Percentiles rank a stretch among this genome's conserved stretches.
These are phyloP conservation scores for Apiotrichum akiyoshidainum DNA, from an alignment of 1,284 basidiomycete genomes.

Conservation along the genomic window DNA sequence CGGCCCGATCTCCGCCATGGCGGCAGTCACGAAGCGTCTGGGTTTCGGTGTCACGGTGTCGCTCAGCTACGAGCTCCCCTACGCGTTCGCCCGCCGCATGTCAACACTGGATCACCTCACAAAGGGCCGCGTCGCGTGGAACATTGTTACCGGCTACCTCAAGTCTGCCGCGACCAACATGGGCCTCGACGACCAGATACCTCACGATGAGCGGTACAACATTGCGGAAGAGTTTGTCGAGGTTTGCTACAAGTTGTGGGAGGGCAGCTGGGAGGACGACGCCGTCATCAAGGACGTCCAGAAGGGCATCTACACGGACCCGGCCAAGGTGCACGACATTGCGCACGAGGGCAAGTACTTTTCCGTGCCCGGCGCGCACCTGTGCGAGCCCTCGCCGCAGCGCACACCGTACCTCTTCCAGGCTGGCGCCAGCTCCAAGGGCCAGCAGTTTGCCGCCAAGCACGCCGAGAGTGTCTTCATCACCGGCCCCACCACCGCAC, in stretches of 20 bases:
- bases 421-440: constrained; percentile 40
- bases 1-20: constrained; percentile 17
- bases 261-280: constrained; percentile 47
- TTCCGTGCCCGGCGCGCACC: constrained; percentile 41
- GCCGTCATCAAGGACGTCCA: constrained; percentile 33
- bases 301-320: constrained; percentile 33
- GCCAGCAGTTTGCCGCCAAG: constrained; percentile 42
- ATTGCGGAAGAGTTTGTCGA: constrained; percentile 25
- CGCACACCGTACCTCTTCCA: constrained; percentile 47
- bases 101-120: constrained; percentile 49
- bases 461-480: constrained; percentile 50
- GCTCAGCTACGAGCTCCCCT: constrained; percentile 39
- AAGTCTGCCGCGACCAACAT: constrained; percentile 44
- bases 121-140: constrained; percentile 48
- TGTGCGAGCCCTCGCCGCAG: constrained; percentile 44
- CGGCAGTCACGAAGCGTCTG: constrained; percentile 16
- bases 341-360: constrained; percentile 45
- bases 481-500: constrained; percentile 9
- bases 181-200: constrained; percentile 23
- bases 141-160: constrained; percentile 47
- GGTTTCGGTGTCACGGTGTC: constrained; percentile 24
- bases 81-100: constrained; percentile 44
- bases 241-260: constrained; percentile 50
- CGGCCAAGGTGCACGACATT: constrained; percentile 38
- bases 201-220: constrained; percentile 30